Evolutionary conservation across 1,139 yeast species (phyloP).

Genomic region (Candida labiduridarum): DNA sequence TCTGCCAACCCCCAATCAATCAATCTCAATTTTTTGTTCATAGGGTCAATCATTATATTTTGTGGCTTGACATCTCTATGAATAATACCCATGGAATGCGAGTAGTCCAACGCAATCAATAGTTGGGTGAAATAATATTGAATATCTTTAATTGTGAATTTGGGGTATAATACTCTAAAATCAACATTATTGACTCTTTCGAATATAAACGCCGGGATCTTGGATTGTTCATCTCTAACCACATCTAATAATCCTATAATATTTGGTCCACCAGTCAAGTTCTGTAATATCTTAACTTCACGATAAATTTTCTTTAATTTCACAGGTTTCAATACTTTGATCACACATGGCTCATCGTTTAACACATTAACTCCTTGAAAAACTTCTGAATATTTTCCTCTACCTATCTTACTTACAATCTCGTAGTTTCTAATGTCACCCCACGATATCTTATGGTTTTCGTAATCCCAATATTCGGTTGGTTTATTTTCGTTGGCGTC

Average conservation of each 20-base stretch:
- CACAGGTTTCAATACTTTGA: slow-evolving; percentile 78
- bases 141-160: slow-evolving; percentile 61
- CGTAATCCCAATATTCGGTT: slow-evolving; percentile 93
- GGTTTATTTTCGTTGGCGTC: slow-evolving; percentile 82
- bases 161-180: slow-evolving; percentile 71
- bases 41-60: slow-evolving; percentile 81
- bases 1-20: slow-evolving; percentile 89
- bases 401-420: slow-evolving; percentile 87
- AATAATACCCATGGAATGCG: slow-evolving; percentile 83
- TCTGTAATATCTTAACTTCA: slow-evolving; percentile 74
- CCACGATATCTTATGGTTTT: slow-evolving; percentile 70
- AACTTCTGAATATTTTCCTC: slow-evolving; percentile 97
- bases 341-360: slow-evolving; percentile 58
- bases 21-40: slow-evolving; percentile 59
- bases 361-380: slow-evolving; percentile 65
- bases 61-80: slow-evolving; percentile 87
- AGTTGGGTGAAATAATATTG: slow-evolving; percentile 72
- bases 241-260: slow-evolving; percentile 69
- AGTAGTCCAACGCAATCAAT: slow-evolving; percentile 70
- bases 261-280: slow-evolving; percentile 75
- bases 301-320: slow-evolving; percentile 78
- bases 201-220: slow-evolving; percentile 75
- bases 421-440: slow-evolving; percentile 81
- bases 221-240: slow-evolving; percentile 72
- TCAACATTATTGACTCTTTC: slow-evolving; percentile 74